A percentile compares a stretch with the other conserved stretches of the same genome.
Conservation (phyloP, 257 asterid species). For the Solanum ossicruentum region DNA sequence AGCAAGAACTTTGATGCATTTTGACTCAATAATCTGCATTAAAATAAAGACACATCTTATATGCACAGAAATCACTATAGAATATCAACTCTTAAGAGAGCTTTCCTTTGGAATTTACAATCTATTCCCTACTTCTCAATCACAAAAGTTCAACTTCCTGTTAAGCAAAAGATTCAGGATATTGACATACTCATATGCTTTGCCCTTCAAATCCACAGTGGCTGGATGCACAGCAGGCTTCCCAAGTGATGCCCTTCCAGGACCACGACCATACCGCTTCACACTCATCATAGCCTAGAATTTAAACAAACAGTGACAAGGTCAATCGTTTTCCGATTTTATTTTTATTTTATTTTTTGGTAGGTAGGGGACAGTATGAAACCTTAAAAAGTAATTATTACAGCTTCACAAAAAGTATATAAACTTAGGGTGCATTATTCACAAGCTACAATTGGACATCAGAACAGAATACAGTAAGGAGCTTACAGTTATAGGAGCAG, state of each 20-base stretch:
- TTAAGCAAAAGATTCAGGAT: neutral
- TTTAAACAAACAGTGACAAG: neutral
- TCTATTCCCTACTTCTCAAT: neutral
- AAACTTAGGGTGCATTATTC: neutral
- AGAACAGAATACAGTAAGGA: neutral
- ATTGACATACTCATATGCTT: slow-evolving; percentile 66
- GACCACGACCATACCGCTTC: slow-evolving; percentile 75
- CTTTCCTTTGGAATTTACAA: neutral
- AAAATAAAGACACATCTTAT: neutral
- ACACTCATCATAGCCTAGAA: slow-evolving; percentile 91
- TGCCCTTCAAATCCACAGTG: slow-evolving; percentile 87
- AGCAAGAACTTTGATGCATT: slow-evolving; percentile 70
- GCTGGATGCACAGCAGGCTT: slow-evolving; percentile 94
- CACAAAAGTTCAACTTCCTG: neutral
- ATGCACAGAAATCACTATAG: neutral
- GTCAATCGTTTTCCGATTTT: neutral
- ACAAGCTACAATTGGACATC: neutral
- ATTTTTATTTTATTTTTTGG: neutral
- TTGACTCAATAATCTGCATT: slow-evolving; percentile 62
- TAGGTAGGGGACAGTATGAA: neutral
- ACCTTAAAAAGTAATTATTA: neutral
- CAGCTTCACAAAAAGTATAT: neutral
- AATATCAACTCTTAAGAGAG: neutral
- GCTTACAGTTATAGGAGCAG: slow-evolving; percentile 90
- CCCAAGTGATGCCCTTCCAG: slow-evolving; percentile 50